Base-by-base conservation (phyloP, 2,329 filamentous ascomycete species). In the Botryotinia globosa region DNA sequence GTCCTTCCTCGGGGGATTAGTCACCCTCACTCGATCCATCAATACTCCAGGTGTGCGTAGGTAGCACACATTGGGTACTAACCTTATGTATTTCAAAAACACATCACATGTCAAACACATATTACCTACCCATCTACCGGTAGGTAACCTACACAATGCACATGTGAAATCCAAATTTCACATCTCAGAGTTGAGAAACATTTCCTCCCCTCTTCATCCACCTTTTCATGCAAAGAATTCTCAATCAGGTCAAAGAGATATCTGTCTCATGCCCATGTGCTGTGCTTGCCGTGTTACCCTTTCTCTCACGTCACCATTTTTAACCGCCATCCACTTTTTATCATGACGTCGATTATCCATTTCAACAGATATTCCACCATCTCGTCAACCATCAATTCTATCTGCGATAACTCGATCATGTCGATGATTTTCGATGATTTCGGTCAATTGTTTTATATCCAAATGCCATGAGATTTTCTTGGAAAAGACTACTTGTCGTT, bases 311-410 rank as follows among this genome's bases (percentile, higher is more conserved):
- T 67, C 64, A 67, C 45, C 20, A n/a, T 18, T 42, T 29, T 29
- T 67, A 29, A 39, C 10, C 16, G 4, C 34, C 48, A 22, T 42
- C 64, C 64, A 67, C 45, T 42, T 67, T 66, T 67, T 29, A 54
- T 56, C 48, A 67, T 56, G 45, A 67, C 64, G 45, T 67, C 45
- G 48, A 54, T 54, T 22, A 7, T 54, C 45, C 16, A 67, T 67
- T 54, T n/a, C 25, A 42, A 22, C 7, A 1, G 18, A 22, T 29
- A 12, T 67, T 67, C 64, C n/a, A n/a, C n/a, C n/a, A n/a, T n/a
- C n/a, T n/a, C 45, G 6, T 39, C 34, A 22, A 20, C 61, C 39
- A 44, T 61, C 58, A 34, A 34, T n/a, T 22, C n/a, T 44, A 63
- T 63, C 37, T 32, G 62, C 62, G 39, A 64, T 45, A 29, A 29